Percentiles rank a stretch among this genome's conserved stretches.
Conservation (phyloP, 306 rosid genomes). For the Castanospermum australe region DNA sequence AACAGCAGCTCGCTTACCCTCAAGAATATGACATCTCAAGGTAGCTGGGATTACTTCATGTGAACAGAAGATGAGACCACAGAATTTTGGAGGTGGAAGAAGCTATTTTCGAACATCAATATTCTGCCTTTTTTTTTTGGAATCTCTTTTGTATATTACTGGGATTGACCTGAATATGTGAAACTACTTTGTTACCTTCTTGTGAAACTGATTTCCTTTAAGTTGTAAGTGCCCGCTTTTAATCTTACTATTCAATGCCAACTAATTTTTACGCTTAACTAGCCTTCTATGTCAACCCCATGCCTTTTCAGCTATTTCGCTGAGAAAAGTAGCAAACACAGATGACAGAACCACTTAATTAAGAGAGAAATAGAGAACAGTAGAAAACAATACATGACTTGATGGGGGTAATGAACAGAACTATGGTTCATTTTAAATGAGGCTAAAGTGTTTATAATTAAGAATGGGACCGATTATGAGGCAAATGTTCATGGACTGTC, state of each 20-base stretch:
- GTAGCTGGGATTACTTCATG: constrained; percentile 43
- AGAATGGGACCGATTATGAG: constrained; percentile 33
- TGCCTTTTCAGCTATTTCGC: not conserved
- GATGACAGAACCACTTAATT: not conserved
- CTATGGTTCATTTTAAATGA: constrained; percentile 32
- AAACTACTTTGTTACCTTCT: constrained; percentile 43
- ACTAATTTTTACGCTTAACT: constrained; percentile 32
- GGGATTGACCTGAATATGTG: constrained; percentile 60
- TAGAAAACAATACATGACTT: constrained; percentile 1
- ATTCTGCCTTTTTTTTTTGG: constrained; percentile 22
- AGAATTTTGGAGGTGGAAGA: constrained; percentile 62
- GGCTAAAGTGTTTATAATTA: constrained; percentile 23
- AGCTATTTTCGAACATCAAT: constrained; percentile 51
- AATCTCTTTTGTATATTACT: constrained; percentile 65
- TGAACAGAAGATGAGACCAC: constrained; percentile 35
- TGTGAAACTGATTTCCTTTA: constrained; percentile 43
- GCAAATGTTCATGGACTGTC: constrained; percentile 34
- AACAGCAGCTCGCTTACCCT: constrained; percentile 76
- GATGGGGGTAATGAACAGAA: constrained; percentile 14
- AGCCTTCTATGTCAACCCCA: not conserved
- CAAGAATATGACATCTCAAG: constrained; percentile 79
- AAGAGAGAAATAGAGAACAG: not conserved
- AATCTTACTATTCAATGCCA: constrained; percentile 41
- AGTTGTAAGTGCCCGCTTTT: constrained; percentile 61
- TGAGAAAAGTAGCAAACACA: not conserved